phyloP scores from a whole-genome alignment of 371 early-diverging fungal species.

The Conidiobolus incongruus region DNA sequence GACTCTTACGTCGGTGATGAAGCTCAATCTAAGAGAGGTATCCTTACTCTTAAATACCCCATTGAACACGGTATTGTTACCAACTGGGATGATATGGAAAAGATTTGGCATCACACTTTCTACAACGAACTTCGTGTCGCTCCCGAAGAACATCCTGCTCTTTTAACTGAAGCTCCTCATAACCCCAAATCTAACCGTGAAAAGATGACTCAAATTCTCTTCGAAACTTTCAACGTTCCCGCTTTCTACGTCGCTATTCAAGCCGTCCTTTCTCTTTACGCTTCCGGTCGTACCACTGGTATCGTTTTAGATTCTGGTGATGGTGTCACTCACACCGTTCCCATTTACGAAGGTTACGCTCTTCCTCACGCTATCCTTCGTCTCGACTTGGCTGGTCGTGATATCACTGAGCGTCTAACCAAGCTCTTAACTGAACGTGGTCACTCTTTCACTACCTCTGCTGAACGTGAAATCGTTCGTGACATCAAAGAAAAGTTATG shows the following conservation, averaged over 20 bases:
- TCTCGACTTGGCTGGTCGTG: conserved; percentile 89
- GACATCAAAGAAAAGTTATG: conserved; percentile 99
- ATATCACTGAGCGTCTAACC: conserved; percentile 94
- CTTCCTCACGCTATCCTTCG: conserved; percentile 97
- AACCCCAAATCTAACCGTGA: conserved; percentile 99
- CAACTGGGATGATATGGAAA: conserved; percentile 99
- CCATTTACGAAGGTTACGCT: conserved; percentile 99
- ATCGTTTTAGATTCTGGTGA: conserved; percentile 99
- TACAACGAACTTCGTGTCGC: conserved; percentile 72
- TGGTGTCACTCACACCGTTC: conserved; percentile 99
- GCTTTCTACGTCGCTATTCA: conserved; percentile 99
- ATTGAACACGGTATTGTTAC: conserved; percentile 99
- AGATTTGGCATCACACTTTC: conserved; percentile 99
- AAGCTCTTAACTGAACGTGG: conserved; percentile 97
- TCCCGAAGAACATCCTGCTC: conserved; percentile 94
- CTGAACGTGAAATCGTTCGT: conserved; percentile 99
- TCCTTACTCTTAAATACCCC: conserved; percentile 97
- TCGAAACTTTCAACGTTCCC: conserved; percentile 98
- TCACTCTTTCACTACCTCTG: conserved; percentile 96
- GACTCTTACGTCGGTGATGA: conserved; percentile 99
- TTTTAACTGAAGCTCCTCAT: conserved; percentile 98
- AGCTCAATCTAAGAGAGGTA: conserved; percentile 99
- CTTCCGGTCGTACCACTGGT: conserved; percentile 99
- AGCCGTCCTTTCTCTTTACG: conserved; percentile 92
- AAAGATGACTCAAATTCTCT: conserved; percentile 99